A percentile compares a stretch with the other conserved stretches of the same genome.
Evolutionary conservation across 441 rosid genomes (phyloP).

Genomic region (Erysimum cheiri): DNA sequence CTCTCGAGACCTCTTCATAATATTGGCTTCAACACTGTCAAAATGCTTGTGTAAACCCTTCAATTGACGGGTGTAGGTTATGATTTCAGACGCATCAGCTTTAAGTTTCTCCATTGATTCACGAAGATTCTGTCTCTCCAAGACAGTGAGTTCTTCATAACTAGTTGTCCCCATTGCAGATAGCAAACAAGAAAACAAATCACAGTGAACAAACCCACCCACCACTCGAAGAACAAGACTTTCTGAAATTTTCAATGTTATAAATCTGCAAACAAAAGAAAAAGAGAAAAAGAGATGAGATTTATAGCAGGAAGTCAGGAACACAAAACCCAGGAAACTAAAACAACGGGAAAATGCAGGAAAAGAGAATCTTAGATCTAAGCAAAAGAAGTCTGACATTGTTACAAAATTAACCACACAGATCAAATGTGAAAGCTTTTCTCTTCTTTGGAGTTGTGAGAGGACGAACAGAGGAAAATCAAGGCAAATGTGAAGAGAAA

Average conservation of each 20-base stretch:
- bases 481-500: not conserved
- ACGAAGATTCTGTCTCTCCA: conserved; percentile 6
- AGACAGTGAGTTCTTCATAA: not conserved
- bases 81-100: conserved; percentile 14
- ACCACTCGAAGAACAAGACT: not conserved
- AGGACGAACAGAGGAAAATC: conserved; percentile 4
- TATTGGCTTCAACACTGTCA: conserved; percentile 18
- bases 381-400: conserved; percentile 1
- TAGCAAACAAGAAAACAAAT: not conserved
- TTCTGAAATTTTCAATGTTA: not conserved
- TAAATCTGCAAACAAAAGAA: not conserved
- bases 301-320: not conserved
- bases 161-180: conserved; percentile 19
- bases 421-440: not conserved
- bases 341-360: conserved; percentile 8
- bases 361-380: not conserved
- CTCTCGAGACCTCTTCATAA: conserved; percentile 1
- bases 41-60: conserved; percentile 6
- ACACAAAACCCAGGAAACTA: conserved; percentile 5
- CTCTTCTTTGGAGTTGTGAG: not conserved
- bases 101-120: conserved; percentile 17
- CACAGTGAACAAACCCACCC: not conserved
- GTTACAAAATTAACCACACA: conserved; percentile 4
- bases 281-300: not conserved
- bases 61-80: not conserved